Evolutionary conservation across 2,329 filamentous ascomycete species (phyloP).

Genomic region (Neofusicoccum parvum): DNA sequence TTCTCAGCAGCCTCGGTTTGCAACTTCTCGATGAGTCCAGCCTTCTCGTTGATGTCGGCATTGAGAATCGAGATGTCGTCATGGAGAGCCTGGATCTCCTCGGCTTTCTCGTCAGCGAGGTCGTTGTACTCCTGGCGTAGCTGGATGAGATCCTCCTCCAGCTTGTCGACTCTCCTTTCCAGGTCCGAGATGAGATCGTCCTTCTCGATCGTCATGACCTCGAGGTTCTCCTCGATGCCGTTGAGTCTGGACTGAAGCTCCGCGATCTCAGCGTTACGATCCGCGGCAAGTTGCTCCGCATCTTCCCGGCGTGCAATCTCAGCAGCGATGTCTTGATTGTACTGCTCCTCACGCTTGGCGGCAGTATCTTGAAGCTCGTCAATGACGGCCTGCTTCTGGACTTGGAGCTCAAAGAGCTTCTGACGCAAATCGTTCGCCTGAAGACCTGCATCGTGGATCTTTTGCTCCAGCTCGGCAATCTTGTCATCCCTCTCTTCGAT

Average conservation of each 20-base stretch:
- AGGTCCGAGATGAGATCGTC: slow-evolving; percentile 36
- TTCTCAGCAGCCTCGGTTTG: slow-evolving; percentile 36
- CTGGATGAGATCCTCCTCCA: slow-evolving; percentile 39
- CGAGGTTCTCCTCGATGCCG: slow-evolving; percentile 33
- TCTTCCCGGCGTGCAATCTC: slow-evolving; percentile 43
- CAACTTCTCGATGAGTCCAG: slow-evolving; percentile 32
- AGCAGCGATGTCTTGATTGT: slow-evolving; percentile 39
- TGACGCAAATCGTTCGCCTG: slow-evolving; percentile 52
- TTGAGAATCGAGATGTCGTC: slow-evolving; percentile 40
- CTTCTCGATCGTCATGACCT: slow-evolving; percentile 35
- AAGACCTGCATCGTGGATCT: slow-evolving; percentile 44
- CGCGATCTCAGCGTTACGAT: slow-evolving; percentile 37
- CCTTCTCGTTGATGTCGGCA: slow-evolving; percentile 34
- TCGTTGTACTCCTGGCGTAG: slow-evolving; percentile 34
- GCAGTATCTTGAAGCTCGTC: slow-evolving; percentile 40
- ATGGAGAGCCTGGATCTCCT: slow-evolving; percentile 30
- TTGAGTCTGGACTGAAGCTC: slow-evolving; percentile 38
- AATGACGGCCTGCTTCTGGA: slow-evolving; percentile 43
- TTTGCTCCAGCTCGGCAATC: slow-evolving; percentile 44
- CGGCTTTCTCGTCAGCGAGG: slow-evolving; percentile 31
- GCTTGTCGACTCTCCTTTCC: slow-evolving; percentile 36
- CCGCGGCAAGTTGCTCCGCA: slow-evolving; percentile 39
- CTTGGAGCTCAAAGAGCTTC: slow-evolving; percentile 51
- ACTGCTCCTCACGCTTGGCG: slow-evolving; percentile 43
- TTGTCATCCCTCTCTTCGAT: slow-evolving; percentile 46